Conservation (phyloP, 805 yeast species). For the Sugiyamaella qingdaonensis region DNA sequence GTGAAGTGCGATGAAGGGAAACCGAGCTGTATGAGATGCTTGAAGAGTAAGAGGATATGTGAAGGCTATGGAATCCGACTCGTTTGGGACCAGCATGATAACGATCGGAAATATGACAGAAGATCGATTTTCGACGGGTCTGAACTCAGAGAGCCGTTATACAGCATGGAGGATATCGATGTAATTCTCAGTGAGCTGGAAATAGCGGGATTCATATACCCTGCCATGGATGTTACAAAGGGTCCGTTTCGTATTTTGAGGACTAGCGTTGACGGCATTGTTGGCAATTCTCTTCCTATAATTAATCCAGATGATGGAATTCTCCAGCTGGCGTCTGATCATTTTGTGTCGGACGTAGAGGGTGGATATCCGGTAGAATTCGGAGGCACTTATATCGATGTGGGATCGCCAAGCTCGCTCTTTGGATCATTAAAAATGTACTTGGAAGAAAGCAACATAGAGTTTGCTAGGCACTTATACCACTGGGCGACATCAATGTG, state of each 20-base stretch:
- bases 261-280: too few species aligned
- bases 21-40: constrained; percentile 23
- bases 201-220: background rate
- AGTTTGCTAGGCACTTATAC: background rate
- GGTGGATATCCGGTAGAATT: background rate
- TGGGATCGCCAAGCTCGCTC: background rate
- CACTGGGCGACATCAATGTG: constrained; percentile 2
- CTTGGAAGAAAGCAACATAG: background rate
- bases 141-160: background rate
- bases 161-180: background rate
- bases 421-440: background rate
- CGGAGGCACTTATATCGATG: background rate
- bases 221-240: background rate
- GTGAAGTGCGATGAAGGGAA: constrained; percentile 26
- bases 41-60: constrained; percentile 16
- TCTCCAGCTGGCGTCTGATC: too few species aligned
- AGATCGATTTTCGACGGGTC: background rate
- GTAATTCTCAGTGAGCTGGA: background rate
- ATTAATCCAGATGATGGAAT: too few species aligned
- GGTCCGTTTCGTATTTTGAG: background rate
- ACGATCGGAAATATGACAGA: background rate
- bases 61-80: constrained; percentile 27
- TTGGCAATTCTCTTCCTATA: too few species aligned
- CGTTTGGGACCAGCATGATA: constrained; percentile 15
- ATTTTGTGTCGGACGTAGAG: too few species aligned